Evolutionary conservation across 768 basidiomycete genomes (phyloP), one percentile per base, ranked within the genome.

Genomic region (Lactarius hatsudake): DNA sequence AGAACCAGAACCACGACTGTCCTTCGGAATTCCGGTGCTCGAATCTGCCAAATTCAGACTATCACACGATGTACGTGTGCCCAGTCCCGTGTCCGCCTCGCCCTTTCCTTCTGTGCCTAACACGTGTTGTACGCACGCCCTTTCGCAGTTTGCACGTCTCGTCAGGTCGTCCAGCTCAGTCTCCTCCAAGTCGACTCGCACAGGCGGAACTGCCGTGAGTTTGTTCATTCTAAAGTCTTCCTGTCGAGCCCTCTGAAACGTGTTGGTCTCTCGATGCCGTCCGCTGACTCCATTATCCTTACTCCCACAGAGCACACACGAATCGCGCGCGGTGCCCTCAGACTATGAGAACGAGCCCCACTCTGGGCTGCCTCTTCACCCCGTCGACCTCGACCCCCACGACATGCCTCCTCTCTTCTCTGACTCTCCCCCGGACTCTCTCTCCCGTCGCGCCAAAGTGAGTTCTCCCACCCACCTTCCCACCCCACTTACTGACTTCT

Each of bases 21-120:
- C 74, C 53, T 66, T 78, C 68, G 73, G 74, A 42, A 42, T 42
- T 18, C 42, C 42, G 70, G 72, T 77, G 71, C 74, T 78, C 62
- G 74, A 75, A 51, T 68, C 74, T 63, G 71, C 77, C 62, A 75
- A 76, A 73, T 75, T 78, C 72, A 73, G 76, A 70, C 63, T 77
- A 45, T 74, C 76, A 62, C 73, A 76, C 69, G 77, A 78, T 66
- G 77, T 78, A 72, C 71, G 76, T 74, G 48, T 74, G 48, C 43
- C 43, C 43, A 8, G 43, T n/a, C 64, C 58, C 64, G 54, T 63
- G 70, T 71, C 67, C 60, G 72, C 74, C 68, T 67, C 67, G 65
- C 70, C 66, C 63, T 63, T 53, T 45, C 62, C 63, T 70, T 72
- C 67, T 72, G 75, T 76, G 72, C 74, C 76, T 75, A 73, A 76